phyloP scores from a whole-genome alignment of 2,329 filamentous ascomycete species.

The Sclerotinia glacialis region DNA sequence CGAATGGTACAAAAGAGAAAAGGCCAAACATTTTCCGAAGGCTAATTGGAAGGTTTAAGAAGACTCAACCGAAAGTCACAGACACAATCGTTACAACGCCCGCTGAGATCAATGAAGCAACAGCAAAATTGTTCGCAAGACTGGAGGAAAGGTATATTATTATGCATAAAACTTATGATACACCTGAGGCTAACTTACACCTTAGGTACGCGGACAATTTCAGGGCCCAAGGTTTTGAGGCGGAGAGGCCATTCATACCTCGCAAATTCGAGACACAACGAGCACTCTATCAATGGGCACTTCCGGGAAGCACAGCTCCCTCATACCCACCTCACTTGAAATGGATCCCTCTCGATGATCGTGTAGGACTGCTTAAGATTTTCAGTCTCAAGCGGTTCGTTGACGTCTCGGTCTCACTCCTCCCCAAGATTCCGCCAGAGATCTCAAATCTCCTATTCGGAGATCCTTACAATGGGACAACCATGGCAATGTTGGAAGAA shows the following conservation, averaged over 20 bases:
- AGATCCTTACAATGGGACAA: conserved; percentile 20
- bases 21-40: conserved; percentile 16
- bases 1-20: neutral
- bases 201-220: conserved; percentile 9
- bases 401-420: conserved; percentile 30
- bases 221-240: conserved; percentile 8
- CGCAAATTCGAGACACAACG: conserved; percentile 19
- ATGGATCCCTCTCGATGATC: conserved; percentile 32
- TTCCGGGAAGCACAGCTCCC: conserved; percentile 14
- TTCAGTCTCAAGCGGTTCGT: conserved; percentile 35
- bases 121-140: conserved; percentile 2
- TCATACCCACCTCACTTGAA: conserved; percentile 38
- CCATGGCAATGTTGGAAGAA: conserved; percentile 21
- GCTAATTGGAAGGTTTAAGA: conserved; percentile 13
- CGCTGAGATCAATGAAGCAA: conserved; percentile 17
- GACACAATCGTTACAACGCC: conserved; percentile 1
- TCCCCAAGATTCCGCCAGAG: conserved; percentile 30
- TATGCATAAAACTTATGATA: neutral
- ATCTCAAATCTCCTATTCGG: conserved; percentile 22
- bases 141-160: conserved; percentile 8
- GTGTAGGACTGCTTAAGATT: conserved; percentile 30
- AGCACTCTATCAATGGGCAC: conserved; percentile 21
- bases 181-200: neutral
- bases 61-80: neutral
- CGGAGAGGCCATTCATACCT: conserved; percentile 2